These are phyloP conservation scores for Xylaria sp. DNA, from an alignment of 2,329 filamentous ascomycete species.

Conservation along the genomic window DNA sequence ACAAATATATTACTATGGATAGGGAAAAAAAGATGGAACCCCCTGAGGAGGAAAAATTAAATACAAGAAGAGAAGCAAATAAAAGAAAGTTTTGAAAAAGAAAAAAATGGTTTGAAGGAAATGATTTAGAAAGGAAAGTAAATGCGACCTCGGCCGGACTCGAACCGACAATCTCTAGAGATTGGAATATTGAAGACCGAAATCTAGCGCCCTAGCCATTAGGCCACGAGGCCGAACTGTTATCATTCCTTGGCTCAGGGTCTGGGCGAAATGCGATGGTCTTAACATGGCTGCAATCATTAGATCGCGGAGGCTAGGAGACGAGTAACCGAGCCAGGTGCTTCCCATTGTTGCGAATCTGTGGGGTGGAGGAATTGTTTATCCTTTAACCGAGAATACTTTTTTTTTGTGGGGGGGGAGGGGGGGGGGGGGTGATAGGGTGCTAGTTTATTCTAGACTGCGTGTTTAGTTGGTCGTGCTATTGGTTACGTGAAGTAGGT, in stretches of 20 bases:
- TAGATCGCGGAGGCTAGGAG: not conserved
- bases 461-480: too few relatives aligned
- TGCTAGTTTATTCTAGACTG: not conserved
- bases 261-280: too few relatives aligned
- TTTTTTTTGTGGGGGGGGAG: too few relatives aligned
- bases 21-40: too few relatives aligned
- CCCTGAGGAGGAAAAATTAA: too few relatives aligned
- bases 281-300: not conserved
- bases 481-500: not conserved
- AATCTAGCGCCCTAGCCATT: slow-evolving; percentile 19
- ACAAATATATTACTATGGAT: too few relatives aligned
- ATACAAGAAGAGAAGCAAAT: too few relatives aligned
- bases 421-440: too few relatives aligned
- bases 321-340: not conserved
- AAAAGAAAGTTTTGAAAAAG: too few relatives aligned
- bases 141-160: slow-evolving; percentile 6
- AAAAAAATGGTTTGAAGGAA: too few relatives aligned
- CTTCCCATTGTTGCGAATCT: not conserved
- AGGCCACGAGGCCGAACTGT: slow-evolving; percentile 15
- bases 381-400: not conserved
- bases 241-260: too few relatives aligned
- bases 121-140: too few relatives aligned
- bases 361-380: not conserved
- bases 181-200: not conserved
- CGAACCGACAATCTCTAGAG: slow-evolving; percentile 18